Evolutionary conservation across 2,329 filamentous ascomycete species (phyloP).

Genomic region (Lecanicillium sp.): DNA sequence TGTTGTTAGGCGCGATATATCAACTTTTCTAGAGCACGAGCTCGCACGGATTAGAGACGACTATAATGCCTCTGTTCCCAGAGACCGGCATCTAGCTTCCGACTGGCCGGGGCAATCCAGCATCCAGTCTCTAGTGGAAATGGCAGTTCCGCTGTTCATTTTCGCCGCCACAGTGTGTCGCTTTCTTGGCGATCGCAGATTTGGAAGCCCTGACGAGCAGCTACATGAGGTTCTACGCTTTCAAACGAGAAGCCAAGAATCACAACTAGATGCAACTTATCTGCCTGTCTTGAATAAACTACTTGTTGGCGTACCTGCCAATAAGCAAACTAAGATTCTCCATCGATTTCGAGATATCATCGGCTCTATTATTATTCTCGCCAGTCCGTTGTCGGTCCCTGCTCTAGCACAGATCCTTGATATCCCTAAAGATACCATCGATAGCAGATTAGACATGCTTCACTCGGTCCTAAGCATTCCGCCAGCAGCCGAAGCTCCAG

Average conservation of each 20-base stretch:
- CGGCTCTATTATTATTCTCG: conserved; percentile 21
- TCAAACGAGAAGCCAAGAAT: too few relatives aligned
- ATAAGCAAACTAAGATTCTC: conserved; percentile 7
- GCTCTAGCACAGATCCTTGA: conserved; percentile 20
- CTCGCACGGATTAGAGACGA: conserved; percentile 20
- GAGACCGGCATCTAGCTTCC: conserved; percentile 8
- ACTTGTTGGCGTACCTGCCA: background rate
- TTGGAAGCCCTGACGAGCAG: conserved; percentile 12
- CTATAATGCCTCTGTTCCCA: conserved; percentile 11
- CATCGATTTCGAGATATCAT: conserved; percentile 19
- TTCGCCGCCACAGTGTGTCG: conserved; percentile 13
- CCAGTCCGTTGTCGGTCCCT: conserved; percentile 19
- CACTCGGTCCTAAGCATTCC: conserved; percentile 27
- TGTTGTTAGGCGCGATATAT: conserved; percentile 28
- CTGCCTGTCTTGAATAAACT: conserved; percentile 11
- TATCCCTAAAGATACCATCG: conserved; percentile 11
- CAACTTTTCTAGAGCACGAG: conserved; percentile 21
- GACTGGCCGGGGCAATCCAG: conserved; percentile 20
- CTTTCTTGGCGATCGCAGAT: conserved; percentile 13
- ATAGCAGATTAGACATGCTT: conserved; percentile 17
- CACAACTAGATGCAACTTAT: conserved; percentile 12
- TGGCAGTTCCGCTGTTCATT: conserved; percentile 13
- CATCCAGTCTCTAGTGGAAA: conserved; percentile 1
- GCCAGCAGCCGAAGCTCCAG: conserved; percentile 9
- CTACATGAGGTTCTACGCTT: too few relatives aligned